These are phyloP conservation scores for Marsdenia floribunda DNA, from an alignment of 257 asterid species.

Conservation along the genomic window DNA sequence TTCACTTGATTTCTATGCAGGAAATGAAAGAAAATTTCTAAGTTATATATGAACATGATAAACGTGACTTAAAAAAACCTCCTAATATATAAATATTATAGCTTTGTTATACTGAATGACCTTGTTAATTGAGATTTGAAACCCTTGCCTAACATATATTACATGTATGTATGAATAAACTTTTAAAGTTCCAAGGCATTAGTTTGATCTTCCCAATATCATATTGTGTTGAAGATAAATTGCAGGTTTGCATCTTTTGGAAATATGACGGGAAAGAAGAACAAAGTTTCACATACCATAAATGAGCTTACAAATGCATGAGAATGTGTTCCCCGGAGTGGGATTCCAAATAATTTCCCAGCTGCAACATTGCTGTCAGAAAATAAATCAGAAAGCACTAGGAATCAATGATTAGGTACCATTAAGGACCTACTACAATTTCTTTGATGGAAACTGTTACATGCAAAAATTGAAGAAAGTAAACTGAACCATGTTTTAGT, in stretches of 20 bases:
- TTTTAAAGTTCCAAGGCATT: neutral
- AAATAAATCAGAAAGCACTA: slow-evolving; percentile 16
- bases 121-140: neutral
- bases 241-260: neutral
- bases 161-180: neutral
- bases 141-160: neutral
- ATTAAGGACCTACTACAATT: neutral
- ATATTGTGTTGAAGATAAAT: neutral
- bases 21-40: neutral
- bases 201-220: neutral
- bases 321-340: slow-evolving; percentile 98
- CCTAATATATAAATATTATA: neutral
- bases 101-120: neutral
- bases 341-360: slow-evolving; percentile 94
- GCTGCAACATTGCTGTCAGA: slow-evolving; percentile 95
- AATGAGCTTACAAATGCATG: slow-evolving; percentile 99
- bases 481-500: neutral
- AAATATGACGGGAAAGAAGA: neutral
- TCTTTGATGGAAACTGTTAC: neutral
- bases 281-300: slow-evolving; percentile 47
- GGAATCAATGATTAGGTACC: neutral
- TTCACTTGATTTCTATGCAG: neutral
- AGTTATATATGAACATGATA: neutral
- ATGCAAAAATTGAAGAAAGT: neutral
- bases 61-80: neutral